Evolutionary conservation across 2,329 filamentous ascomycete species (phyloP).

Genomic region (Orbilia oligospora): DNA sequence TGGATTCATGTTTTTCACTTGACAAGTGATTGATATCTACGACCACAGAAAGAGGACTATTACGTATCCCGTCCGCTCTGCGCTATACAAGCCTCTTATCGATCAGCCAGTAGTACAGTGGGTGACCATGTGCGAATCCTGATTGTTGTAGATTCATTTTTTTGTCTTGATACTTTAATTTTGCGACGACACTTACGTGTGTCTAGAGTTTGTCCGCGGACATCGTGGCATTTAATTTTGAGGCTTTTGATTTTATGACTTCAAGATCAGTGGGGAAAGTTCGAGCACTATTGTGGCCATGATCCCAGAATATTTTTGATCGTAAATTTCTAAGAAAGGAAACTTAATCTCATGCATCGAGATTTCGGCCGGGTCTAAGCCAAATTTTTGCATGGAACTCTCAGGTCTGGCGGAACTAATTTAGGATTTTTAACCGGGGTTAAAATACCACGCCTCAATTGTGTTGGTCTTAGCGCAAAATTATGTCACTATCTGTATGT

Average conservation of each 20-base stretch:
- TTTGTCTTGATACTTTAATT: too few relatives aligned
- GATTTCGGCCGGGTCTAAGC: too few relatives aligned
- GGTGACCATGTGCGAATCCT: conserved; percentile 55
- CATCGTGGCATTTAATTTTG: neutral
- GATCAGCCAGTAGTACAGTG: conserved; percentile 50
- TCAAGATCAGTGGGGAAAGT: too few relatives aligned
- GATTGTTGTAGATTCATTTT: conserved; percentile 29
- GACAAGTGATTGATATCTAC: conserved; percentile 25
- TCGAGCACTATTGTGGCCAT: too few relatives aligned
- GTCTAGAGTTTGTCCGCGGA: too few relatives aligned
- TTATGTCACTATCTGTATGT: neutral
- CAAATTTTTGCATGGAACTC: neutral
- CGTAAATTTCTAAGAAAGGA: too few relatives aligned
- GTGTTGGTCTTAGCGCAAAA: too few relatives aligned
- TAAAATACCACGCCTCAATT: neutral
- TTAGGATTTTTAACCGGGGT: neutral
- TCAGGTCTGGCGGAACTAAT: neutral
- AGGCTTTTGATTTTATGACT: too few relatives aligned
- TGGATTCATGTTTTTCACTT: too few relatives aligned
- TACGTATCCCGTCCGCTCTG: conserved; percentile 52
- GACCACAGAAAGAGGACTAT: conserved; percentile 42
- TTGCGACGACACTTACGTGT: too few relatives aligned
- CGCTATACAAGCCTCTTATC: conserved; percentile 54
- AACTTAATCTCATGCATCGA: too few relatives aligned
- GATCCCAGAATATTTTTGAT: too few relatives aligned